Conservation (phyloP, 2,329 filamentous ascomycete genomes). For the Cordyceps pruinosa region DNA sequence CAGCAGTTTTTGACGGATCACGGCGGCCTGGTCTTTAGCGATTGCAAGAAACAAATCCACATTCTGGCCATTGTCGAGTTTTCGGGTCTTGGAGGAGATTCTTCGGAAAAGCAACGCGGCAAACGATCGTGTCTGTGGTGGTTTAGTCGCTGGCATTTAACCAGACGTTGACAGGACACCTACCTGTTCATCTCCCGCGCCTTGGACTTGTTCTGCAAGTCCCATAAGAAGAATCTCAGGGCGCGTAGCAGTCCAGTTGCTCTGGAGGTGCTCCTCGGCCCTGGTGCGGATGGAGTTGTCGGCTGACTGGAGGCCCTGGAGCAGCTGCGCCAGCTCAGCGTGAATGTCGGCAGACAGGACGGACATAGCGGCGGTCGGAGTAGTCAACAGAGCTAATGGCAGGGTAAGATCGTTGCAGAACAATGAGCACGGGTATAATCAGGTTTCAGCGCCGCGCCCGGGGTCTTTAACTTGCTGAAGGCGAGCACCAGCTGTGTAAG, state of each 20-base stretch:
- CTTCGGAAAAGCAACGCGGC: slow-evolving; percentile 89
- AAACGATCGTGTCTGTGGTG: slow-evolving; percentile 72
- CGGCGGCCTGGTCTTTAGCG: slow-evolving; percentile 62
- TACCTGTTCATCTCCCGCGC: slow-evolving; percentile 65
- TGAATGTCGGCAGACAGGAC: slow-evolving; percentile 79
- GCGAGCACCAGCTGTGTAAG: neutral
- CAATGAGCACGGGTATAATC: neutral
- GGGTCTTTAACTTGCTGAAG: neutral
- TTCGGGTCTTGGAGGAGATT: slow-evolving; percentile 83
- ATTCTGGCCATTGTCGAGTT: slow-evolving; percentile 62
- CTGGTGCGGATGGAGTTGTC: slow-evolving; percentile 81
- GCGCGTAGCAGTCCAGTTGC: slow-evolving; percentile 75
- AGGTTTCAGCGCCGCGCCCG: neutral
- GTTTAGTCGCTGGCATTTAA: slow-evolving; percentile 15
- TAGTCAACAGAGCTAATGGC: neutral
- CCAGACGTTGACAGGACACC: slow-evolving; percentile 15
- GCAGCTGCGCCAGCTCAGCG: slow-evolving; percentile 74
- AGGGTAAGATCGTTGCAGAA: no score
- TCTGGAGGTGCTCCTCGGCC: slow-evolving; percentile 85
- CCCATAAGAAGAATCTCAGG: slow-evolving; percentile 91
- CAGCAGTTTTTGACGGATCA: slow-evolving; percentile 78
- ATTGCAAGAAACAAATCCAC: slow-evolving; percentile 83
- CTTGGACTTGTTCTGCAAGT: slow-evolving; percentile 83
- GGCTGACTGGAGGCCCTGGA: slow-evolving; percentile 80
- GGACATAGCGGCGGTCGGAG: slow-evolving; percentile 56